phyloP scores from a whole-genome alignment of 208 protist species.

The Trypanosoma vivax region DNA sequence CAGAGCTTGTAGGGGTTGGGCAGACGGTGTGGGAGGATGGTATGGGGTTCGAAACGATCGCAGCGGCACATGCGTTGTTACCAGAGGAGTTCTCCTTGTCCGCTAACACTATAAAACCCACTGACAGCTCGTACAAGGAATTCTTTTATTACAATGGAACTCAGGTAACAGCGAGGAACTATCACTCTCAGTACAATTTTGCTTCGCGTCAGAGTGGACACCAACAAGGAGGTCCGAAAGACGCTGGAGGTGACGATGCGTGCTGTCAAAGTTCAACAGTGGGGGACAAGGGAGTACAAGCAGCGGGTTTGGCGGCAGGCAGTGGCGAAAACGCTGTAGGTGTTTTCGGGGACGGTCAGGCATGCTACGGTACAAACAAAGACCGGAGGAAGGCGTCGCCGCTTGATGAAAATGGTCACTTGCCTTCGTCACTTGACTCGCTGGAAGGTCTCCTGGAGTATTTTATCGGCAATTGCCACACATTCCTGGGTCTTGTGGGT shows the following conservation, averaged over 20 bases:
- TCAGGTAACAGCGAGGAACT: constrained; percentile 29
- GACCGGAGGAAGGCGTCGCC: neutral
- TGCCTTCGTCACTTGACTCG: constrained; percentile 21
- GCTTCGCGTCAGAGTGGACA: too few species aligned
- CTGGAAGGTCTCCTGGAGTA: constrained; percentile 27
- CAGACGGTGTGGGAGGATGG: constrained; percentile 81
- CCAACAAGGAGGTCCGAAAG: neutral
- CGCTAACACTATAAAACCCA: constrained; percentile 29
- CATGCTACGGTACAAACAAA: too few species aligned
- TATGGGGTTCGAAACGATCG: constrained; percentile 67
- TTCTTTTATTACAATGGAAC: constrained; percentile 78
- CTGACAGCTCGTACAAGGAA: constrained; percentile 35
- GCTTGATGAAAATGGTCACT: neutral
- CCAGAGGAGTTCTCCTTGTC: constrained; percentile 63
- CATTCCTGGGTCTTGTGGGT: constrained; percentile 86
- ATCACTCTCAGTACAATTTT: neutral
- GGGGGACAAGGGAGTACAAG: too few species aligned
- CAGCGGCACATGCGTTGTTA: constrained; percentile 66
- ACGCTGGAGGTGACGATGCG: neutral
- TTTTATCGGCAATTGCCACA: constrained; percentile 53
- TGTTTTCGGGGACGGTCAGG: neutral
- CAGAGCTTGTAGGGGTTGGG: constrained; percentile 64
- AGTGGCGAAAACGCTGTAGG: neutral
- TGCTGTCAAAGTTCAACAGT: too few species aligned
- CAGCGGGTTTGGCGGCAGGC: too few species aligned